Base-by-base conservation (phyloP, 805 yeast species). In the Monosporozyma aquatica region DNA sequence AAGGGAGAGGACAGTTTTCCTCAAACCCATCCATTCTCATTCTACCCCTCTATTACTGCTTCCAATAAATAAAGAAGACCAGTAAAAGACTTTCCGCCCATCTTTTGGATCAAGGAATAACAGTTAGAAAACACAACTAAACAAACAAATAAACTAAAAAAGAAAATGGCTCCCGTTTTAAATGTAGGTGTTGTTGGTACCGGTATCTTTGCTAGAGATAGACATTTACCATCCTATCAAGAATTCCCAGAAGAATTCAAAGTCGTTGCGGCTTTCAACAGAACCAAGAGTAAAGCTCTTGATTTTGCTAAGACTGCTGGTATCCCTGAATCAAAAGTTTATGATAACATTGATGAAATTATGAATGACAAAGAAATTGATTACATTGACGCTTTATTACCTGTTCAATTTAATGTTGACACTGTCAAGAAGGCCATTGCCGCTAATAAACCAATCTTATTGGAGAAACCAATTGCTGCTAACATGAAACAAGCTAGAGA, bases 401-500 rank as follows among this genome's bases (percentile, higher is more conserved):
- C 97, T n/a, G 95, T 80, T 1, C 90, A 87, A 60, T 74, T 64
- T 68, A 90, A 87, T 61, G 67, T 78, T 37, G 76, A 70, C 30
- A 79, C 79, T 2, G 81, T 87, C 26, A 70, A 77, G 54, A 70
- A 74, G 51, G 95, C 95, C 2, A 68, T 86, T 42, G 71, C 74
- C 38, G 73, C 82, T 52, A 76, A 78, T 40, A 90, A 89, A 66
- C 92, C 95, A 45, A 70, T 89, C 37, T 70, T 77, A 29, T 64
- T 90, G 55, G 97, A 90, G 62, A 90, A 90, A 66, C 97, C 97
- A 49, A 80, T 90, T 58, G 92, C 97, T 26, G 95, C 95, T 30
- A 80, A 74, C 46, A 62, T 90, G 54, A 74, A 69, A 9, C 95
- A 87, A 59, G 97, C 96, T 18, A 71, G 69, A 46, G 80, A 84